Conservation (phyloP, 169 alveolate genomes). For the Cryptosporidium meleagridis region DNA sequence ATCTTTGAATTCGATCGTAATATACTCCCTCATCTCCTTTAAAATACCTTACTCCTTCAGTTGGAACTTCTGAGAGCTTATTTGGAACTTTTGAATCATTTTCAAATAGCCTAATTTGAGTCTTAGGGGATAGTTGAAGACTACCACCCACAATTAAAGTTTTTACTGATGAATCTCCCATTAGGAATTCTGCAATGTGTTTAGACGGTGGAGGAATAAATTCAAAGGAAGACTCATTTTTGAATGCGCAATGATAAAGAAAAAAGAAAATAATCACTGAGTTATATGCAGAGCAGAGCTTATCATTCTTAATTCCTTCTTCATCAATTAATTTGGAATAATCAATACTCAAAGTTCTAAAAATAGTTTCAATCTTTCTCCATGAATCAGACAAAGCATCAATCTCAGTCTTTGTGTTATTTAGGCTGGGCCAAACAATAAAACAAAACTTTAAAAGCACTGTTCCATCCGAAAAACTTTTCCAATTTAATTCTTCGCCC, state of each 20-base stretch:
- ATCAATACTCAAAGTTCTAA: conserved; percentile 40
- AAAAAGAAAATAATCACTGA: conserved; percentile 37
- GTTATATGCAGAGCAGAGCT: conserved; percentile 48
- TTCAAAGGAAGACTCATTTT: conserved; percentile 63
- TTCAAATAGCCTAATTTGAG: conserved; percentile 69
- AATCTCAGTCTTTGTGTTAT: conserved; percentile 21
- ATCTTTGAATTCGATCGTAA: conserved; percentile 35
- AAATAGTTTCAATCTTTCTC: conserved; percentile 56
- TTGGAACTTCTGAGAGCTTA: not conserved
- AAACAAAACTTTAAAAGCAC: conserved; percentile 38
- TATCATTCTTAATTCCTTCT: conserved; percentile 41
- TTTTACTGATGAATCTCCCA: conserved; percentile 64
- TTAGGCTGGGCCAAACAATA: conserved; percentile 61
- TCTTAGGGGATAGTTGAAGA: conserved; percentile 60
- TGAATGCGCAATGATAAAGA: conserved; percentile 72
- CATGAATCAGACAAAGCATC: conserved; percentile 29
- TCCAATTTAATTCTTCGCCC: conserved; percentile 41
- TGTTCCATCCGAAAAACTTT: conserved; percentile 27
- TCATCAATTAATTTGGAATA: conserved; percentile 51
- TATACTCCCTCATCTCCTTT: conserved; percentile 36
- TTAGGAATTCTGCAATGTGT: conserved; percentile 43
- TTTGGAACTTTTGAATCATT: conserved; percentile 13
- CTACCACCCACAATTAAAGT: conserved; percentile 65
- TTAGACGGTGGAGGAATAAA: conserved; percentile 61
- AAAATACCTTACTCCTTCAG: not conserved